Base-by-base conservation (phyloP, 2,329 filamentous ascomycete species). In the Fusarium tjaetaba region DNA sequence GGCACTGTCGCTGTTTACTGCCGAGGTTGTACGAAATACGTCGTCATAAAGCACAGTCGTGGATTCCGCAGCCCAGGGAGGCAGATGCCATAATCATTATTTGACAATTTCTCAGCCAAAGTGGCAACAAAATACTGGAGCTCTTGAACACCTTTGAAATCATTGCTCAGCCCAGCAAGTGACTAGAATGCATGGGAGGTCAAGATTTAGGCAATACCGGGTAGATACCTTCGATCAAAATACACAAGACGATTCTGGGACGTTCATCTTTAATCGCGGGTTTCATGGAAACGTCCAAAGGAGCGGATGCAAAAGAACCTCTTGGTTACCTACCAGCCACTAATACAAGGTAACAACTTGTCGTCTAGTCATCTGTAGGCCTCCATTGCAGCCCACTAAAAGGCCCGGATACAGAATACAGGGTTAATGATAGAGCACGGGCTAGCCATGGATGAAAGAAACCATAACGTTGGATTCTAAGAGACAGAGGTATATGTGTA, bases 291-390 rank as follows among this genome's bases (percentile, higher is more conserved):
- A 63, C 42, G 20, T 34, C 15, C n/a, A 62, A 38, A 48, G 32
- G 39, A 65, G 59, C 53, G 34, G 64, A 71, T 41, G 58, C 62
- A 51, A 60, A 73, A 62, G 58, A 68, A 64, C 67, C 55, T 68
- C 45, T 39, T 70, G 36, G 45, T 57, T 69, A 51, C 51, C 51
- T 68, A 64, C 52, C 64, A 74, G 38, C 58, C 57, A 62, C 65
- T 48, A 70, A 65, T 32, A 64, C 36, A 52, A 26, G 30, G n/a
- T 36, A 72, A 72, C 74, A 49, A 66, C 57, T 60, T 69, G 52
- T 70, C 38, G 45, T 60, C 57, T 65, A 60, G 67, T 48, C 55
- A 24, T 42, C 53, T 48, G 38, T 67, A 28, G 45, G 58, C 45
- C 38, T 52, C 46, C 36, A 46, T 42, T 42, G 39, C 42, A 62